Evolutionary conservation across 805 yeast species (phyloP).

Genomic region (Yarrowia yakushimensis): DNA sequence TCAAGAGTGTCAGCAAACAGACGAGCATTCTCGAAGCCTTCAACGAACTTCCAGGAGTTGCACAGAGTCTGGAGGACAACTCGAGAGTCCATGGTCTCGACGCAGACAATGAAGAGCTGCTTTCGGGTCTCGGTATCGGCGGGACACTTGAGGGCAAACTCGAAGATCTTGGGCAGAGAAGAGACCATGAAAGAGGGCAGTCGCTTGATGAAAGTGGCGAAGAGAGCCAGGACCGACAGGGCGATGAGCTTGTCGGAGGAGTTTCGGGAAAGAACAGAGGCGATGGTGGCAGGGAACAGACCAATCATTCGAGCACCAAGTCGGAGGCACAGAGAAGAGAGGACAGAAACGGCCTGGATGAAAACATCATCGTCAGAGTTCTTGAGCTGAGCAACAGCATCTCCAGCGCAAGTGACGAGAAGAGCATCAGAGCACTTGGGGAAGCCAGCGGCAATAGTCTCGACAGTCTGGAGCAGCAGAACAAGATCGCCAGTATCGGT

Average conservation of each 20-base stretch:
- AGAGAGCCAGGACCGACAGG: constrained; percentile 64
- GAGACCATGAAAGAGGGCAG: constrained; percentile 82
- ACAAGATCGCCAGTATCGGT: constrained; percentile 5
- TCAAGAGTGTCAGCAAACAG: constrained; percentile 67
- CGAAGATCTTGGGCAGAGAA: constrained; percentile 59
- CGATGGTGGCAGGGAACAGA: constrained; percentile 68
- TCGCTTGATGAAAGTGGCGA: constrained; percentile 71
- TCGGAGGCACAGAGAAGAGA: constrained; percentile 64
- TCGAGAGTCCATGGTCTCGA: constrained; percentile 64
- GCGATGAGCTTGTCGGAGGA: constrained; percentile 46
- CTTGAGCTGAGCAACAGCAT: constrained; percentile 13
- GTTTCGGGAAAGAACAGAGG: constrained; percentile 50
- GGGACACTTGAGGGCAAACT: constrained; percentile 43
- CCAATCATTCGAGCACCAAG: constrained; percentile 86
- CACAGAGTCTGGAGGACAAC: constrained; percentile 60
- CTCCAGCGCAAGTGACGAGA: constrained; percentile 10
- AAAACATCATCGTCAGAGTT: constrained; percentile 53
- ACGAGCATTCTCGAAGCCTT: constrained; percentile 47
- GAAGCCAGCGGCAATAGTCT: constrained; percentile 10
- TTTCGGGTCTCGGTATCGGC: constrained; percentile 57
- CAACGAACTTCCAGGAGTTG: constrained; percentile 53
- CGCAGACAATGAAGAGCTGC: constrained; percentile 49
- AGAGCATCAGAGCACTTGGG: constrained; percentile 19
- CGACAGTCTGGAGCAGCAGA: constrained; percentile 15
- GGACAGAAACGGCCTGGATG: constrained; percentile 68